phyloP scores from a whole-genome alignment of 345 rosid genomes.

The Linum tenue region DNA sequence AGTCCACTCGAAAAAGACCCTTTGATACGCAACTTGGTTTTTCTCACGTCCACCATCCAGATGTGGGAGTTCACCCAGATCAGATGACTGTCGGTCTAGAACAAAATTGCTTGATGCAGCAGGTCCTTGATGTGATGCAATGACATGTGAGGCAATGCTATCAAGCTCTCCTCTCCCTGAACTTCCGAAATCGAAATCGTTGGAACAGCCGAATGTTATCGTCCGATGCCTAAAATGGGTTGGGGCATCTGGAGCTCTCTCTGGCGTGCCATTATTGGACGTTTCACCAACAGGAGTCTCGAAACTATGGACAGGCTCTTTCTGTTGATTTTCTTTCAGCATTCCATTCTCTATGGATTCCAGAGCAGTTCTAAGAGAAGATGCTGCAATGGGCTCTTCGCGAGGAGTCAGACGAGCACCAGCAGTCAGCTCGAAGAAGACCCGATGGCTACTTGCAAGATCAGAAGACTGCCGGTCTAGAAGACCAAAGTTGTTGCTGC shows the following conservation, averaged over 20 bases:
- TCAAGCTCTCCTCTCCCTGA: constrained; percentile 35
- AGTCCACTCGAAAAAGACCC: constrained; percentile 56
- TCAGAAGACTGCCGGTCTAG: constrained; percentile 24
- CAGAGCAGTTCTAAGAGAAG: constrained; percentile 26
- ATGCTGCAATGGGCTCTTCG: constrained; percentile 34
- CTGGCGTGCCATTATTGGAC: background rate
- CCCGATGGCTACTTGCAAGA: constrained; percentile 32
- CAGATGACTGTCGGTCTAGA: constrained; percentile 22
- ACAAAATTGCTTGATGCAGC: constrained; percentile 23
- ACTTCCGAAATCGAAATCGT: constrained; percentile 63
- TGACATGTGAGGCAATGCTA: background rate
- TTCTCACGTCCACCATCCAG: constrained; percentile 16
- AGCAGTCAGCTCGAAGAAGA: constrained; percentile 47
- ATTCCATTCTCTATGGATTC: constrained; percentile 18
- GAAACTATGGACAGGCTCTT: constrained; percentile 6
- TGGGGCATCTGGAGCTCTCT: background rate
- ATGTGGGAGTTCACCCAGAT: constrained; percentile 17
- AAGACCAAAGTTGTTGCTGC: constrained; percentile 13
- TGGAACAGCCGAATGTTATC: constrained; percentile 42
- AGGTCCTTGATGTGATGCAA: background rate
- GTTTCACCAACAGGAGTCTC: constrained; percentile 13
- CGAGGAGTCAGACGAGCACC: constrained; percentile 36
- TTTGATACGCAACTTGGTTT: constrained; percentile 24
- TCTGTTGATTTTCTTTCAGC: constrained; percentile 15
- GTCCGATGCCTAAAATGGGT: constrained; percentile 38